Evolutionary conservation across 352 stramenopile genomes (phyloP), one percentile per base, ranked within the genome.

Genomic region (Phytopythium ostracodes): DNA sequence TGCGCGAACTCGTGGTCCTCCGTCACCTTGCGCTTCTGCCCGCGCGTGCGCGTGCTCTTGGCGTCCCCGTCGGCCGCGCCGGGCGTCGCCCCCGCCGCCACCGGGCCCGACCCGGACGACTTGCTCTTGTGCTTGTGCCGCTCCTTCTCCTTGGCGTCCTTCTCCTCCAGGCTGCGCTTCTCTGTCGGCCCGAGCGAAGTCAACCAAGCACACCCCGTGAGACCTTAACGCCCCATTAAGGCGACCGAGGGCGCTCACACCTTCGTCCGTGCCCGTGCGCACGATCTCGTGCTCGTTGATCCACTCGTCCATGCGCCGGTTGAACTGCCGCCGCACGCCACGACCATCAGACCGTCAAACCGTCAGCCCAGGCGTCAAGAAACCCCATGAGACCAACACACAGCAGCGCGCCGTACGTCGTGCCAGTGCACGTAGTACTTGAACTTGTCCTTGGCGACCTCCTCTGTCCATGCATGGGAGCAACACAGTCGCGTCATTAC

Each of bases 361-460:
- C 54, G 51, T 17, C 25, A 33, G 35, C 47, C 29, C 49, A n/a
- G n/a, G n/a, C 22, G 38, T 29, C 44, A 62, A 12, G 9, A 60
- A 14, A 20, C 20, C 56, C 11, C 10, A 20, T 17, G 6, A 11
- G 33, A n/a, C 18, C 24, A 10, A 11, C 0, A 11, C 0, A 5
- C 43, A 25, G 18, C 29, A 29, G 43, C 22, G 7, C 4, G 12
- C 50, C 73, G 25, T 59, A 92, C 84, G 44, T 91, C 84, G 66
- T 93, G 84, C 84, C 84, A 93, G 62, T 93, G 84, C 33, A 93
- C 81, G 50, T 93, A 93, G 68, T 93, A 93, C 66, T 88, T 89
- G 69, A 89, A 89, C 42, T 77, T 82, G 49, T 85, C 68, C n/a
- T 76, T 75, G 44, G 65, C 71, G n/a, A 90, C 43, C 42, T 67